Percentiles rank a stretch among this genome's conserved stretches.
Conservation (phyloP, 805 yeast genomes). For the Kuraishia hungarica region DNA sequence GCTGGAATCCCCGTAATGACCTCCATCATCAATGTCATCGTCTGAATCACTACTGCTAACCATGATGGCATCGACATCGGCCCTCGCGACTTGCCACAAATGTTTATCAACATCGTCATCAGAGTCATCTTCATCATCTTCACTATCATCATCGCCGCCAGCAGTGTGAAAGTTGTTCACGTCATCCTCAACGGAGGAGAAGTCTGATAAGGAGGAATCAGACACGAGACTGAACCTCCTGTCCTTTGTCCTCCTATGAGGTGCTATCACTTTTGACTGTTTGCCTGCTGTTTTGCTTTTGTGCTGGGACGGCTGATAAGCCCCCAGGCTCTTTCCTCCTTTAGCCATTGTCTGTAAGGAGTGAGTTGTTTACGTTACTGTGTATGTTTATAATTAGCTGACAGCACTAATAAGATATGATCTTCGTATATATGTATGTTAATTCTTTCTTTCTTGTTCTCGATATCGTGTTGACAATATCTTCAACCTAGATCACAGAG, state of each 20-base stretch:
- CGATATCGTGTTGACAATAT: not conserved
- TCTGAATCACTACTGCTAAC: slow-evolving; percentile 26
- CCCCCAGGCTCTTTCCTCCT: not conserved
- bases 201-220: slow-evolving; percentile 5
- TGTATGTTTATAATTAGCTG: not conserved
- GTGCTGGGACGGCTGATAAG: slow-evolving; percentile 1
- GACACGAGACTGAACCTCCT: slow-evolving; percentile 16
- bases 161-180: slow-evolving; percentile 5
- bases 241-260: slow-evolving; percentile 1
- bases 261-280: not conserved
- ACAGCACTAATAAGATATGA: not conserved
- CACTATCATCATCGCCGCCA: slow-evolving; percentile 4
- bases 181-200: slow-evolving; percentile 8
- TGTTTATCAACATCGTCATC: slow-evolving; percentile 21
- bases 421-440: too few relatives aligned
- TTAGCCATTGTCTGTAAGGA: not conserved
- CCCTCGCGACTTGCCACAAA: slow-evolving; percentile 12
- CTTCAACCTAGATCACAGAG: not conserved
- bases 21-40: slow-evolving; percentile 20
- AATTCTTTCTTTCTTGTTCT: not conserved
- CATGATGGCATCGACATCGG: slow-evolving; percentile 15
- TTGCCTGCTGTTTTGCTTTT: not conserved
- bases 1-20: slow-evolving; percentile 20
- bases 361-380: not conserved
- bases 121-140: slow-evolving; percentile 19